These are phyloP conservation scores for Phenoliferia sp. DNA, from an alignment of 1,284 basidiomycete species.

Conservation along the genomic window DNA sequence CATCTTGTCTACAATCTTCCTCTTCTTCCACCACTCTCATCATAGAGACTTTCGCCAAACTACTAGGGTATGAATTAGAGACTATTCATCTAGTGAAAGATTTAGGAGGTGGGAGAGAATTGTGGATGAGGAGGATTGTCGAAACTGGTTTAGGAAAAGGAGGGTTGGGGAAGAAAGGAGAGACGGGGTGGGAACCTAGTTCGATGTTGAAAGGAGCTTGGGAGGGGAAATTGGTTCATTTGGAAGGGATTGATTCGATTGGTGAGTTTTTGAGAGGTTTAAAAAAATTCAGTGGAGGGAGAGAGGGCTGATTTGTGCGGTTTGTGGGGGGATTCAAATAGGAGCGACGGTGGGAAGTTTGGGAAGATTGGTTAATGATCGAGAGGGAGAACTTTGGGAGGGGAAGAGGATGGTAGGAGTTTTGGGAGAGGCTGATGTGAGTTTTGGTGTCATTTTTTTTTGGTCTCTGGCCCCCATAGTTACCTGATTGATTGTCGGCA, in stretches of 20 bases:
- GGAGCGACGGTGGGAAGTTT: conserved; percentile 41
- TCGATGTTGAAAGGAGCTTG: conserved; percentile 38
- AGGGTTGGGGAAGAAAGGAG: conserved; percentile 11
- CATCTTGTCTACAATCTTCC: conserved; percentile 19
- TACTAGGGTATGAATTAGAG: conserved; percentile 43
- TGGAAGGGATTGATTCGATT: conserved; percentile 44
- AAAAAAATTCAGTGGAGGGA: too few species aligned
- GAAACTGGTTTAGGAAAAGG: background rate
- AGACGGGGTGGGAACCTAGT: conserved; percentile 34
- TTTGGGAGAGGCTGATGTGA: background rate
- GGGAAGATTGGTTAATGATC: conserved; percentile 21
- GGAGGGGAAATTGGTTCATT: conserved; percentile 40
- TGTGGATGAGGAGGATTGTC: conserved; percentile 37
- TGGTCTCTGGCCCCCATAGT: background rate
- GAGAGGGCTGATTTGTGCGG: too few species aligned
- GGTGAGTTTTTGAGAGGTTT: background rate
- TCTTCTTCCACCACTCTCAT: conserved; percentile 42
- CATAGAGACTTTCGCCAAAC: conserved; percentile 40
- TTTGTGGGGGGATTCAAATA: too few species aligned
- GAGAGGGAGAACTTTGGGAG: conserved; percentile 25
- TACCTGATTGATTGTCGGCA: background rate
- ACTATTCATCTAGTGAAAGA: conserved; percentile 44
- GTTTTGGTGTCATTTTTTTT: background rate
- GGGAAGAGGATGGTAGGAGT: conserved; percentile 20
- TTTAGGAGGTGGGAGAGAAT: conserved; percentile 39